Evolutionary conservation across 2,329 filamentous ascomycete genomes (phyloP), one percentile per base, ranked within the genome.

Genomic region (Xylaria sp.): DNA sequence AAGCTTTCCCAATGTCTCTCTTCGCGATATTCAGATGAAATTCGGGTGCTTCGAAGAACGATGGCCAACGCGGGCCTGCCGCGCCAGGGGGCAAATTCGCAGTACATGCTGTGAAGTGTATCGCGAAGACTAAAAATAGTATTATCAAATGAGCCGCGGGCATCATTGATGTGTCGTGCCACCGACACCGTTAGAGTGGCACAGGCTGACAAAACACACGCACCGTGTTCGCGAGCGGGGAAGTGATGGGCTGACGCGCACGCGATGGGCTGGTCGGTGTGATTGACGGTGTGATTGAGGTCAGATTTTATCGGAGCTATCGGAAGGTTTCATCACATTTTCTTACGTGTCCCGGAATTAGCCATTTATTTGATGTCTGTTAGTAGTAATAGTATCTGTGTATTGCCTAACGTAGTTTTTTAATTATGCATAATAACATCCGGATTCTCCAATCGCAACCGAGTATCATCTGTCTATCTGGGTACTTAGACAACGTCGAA

Each of bases 11-110:
- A 3, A 62, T 25, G 36, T 62, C 48, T 32, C n/a, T 55, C 23
- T 45, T 53, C 15, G 60, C 60, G 15, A 62, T 55, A 20, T 63
- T 56, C 20, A 63, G 8, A 18, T 63, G 52, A 32, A 57, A 63
- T 8, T 41, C 52, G 1, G 52, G 60, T 5, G 52, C 52, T 56
- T 63, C 52, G 30, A 63, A 63, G 43, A 57, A 63, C 18, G 60
- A 63, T 25, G 60, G 52, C 50, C 52, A 50, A 9, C 52, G 60
- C 28, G 60, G 52, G 23, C 52, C 60, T 15, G 28, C 25, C 20
- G 39, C 52, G 8, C 52, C 52, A 4, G 39, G 60, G 28, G 28
- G 39, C 12, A 63, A n/a, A 36, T 50, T 56, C 12, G 41, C 52
- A 15, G n/a, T 36, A 13, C 52, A 25, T 39, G 4, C 41, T 18